phyloP scores from a whole-genome alignment of 306 rosid genomes.

The Cicer chorassanicum region DNA sequence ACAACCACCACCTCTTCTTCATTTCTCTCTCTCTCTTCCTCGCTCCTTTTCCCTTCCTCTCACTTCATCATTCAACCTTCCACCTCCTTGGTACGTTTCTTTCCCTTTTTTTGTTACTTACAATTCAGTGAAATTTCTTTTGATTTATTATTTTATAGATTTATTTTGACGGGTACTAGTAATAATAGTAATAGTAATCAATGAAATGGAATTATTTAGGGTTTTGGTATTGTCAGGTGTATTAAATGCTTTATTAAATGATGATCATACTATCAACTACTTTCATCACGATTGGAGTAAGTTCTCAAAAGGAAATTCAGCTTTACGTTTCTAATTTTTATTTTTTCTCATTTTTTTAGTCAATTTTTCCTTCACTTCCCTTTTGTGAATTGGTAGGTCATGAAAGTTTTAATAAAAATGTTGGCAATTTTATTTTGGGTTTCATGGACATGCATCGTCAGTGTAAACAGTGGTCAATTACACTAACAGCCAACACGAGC shows the following conservation, averaged over 20 bases:
- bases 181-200: neutral
- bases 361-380: neutral
- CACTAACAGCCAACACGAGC: too few relatives aligned
- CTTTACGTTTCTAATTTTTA: neutral
- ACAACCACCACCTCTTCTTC: conserved; percentile 53
- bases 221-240: conserved; percentile 25
- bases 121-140: neutral
- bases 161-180: neutral
- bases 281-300: neutral
- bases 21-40: conserved; percentile 40
- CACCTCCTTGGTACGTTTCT: conserved; percentile 70
- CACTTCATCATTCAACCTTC: conserved; percentile 62
- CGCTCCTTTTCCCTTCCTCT: conserved; percentile 49
- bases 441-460: too few relatives aligned
- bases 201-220: neutral
- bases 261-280: conserved; percentile 26
- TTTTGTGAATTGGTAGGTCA: neutral
- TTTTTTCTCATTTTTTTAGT: neutral
- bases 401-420: neutral
- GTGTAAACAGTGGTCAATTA: too few relatives aligned
- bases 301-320: conserved; percentile 12
- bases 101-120: neutral
- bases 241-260: conserved; percentile 22
- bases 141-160: neutral
- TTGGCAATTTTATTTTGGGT: too few relatives aligned